Evolutionary conservation across 2,329 filamentous ascomycete species (phyloP).

Genomic region (Aaosphaeria pasadenensis): DNA sequence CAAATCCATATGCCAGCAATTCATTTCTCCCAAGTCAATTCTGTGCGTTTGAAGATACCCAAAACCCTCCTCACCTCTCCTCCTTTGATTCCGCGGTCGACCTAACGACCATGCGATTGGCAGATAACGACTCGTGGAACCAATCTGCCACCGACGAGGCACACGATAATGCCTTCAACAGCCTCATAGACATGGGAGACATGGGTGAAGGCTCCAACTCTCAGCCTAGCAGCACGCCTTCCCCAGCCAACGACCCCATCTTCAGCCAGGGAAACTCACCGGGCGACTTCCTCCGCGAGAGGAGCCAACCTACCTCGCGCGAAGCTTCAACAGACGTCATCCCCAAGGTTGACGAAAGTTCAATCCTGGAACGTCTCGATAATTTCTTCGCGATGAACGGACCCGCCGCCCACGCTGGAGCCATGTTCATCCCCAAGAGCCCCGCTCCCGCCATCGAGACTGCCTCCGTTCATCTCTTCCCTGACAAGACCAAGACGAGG

Average conservation of each 20-base stretch:
- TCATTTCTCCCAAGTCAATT: neutral
- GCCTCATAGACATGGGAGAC: constrained; percentile 6
- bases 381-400: too few species aligned
- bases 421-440: neutral
- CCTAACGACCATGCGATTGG: constrained; percentile 1
- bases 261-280: constrained; percentile 33
- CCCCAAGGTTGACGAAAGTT: constrained; percentile 10
- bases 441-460: constrained; percentile 1
- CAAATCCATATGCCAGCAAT: constrained; percentile 1
- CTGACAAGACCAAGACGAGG: constrained; percentile 65
- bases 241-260: constrained; percentile 21
- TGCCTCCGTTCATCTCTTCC: constrained; percentile 14
- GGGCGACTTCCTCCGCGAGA: constrained; percentile 23
- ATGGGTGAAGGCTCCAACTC: neutral
- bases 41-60: neutral
- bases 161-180: neutral
- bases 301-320: constrained; percentile 30
- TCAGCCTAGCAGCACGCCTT: constrained; percentile 22
- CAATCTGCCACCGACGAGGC: neutral
- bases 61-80: neutral
- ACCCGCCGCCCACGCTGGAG: neutral
- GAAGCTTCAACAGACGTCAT: constrained; percentile 11
- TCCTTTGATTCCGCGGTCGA: constrained; percentile 12
- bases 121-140: neutral
- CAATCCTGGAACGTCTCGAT: neutral